Conservation (phyloP, 176 grass and related monocot species). For the Dactylis glomerata region DNA sequence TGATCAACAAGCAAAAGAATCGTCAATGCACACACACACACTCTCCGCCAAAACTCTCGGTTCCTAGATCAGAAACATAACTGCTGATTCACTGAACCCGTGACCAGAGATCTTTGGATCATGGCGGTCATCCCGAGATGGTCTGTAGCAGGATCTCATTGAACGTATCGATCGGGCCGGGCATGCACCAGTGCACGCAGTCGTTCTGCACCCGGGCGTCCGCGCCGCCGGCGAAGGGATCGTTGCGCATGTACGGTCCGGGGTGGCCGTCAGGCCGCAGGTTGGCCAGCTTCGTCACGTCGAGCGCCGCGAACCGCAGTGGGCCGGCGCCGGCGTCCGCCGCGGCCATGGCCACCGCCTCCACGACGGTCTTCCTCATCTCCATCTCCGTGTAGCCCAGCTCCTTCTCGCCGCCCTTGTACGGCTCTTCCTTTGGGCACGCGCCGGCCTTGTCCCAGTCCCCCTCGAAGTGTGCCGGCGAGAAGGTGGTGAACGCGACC, state of each 20-base stretch:
- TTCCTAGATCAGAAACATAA: not conserved
- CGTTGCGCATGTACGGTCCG: slow-evolving; percentile 65
- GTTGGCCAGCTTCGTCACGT: slow-evolving; percentile 66
- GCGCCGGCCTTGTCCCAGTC: slow-evolving; percentile 83
- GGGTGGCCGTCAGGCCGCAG: slow-evolving; percentile 78
- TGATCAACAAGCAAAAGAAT: not conserved
- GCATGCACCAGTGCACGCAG: slow-evolving; percentile 93
- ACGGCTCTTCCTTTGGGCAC: slow-evolving; percentile 60
- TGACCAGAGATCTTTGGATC: not conserved
- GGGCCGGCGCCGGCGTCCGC: not conserved
- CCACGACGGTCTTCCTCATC: slow-evolving; percentile 57
- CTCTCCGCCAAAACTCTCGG: not conserved
- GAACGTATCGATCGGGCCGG: slow-evolving; percentile 69
- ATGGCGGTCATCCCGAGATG: slow-evolving; percentile 19
- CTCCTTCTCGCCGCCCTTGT: slow-evolving; percentile 47
- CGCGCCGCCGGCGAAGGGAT: slow-evolving; percentile 47
- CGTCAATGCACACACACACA: not conserved
- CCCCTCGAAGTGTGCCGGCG: slow-evolving; percentile 83
- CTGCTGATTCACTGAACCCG: not conserved
- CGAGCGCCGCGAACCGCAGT: slow-evolving; percentile 53
- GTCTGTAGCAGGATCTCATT: slow-evolving; percentile 66
- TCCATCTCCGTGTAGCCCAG: slow-evolving; percentile 57
- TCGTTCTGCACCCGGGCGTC: slow-evolving; percentile 67
- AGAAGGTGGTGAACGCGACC: slow-evolving; percentile 71
- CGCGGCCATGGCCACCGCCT: slow-evolving; percentile 37